Conservation (phyloP, 495 filamentous ascomycete species). For the Staphylotrichum tortipilum region DNA sequence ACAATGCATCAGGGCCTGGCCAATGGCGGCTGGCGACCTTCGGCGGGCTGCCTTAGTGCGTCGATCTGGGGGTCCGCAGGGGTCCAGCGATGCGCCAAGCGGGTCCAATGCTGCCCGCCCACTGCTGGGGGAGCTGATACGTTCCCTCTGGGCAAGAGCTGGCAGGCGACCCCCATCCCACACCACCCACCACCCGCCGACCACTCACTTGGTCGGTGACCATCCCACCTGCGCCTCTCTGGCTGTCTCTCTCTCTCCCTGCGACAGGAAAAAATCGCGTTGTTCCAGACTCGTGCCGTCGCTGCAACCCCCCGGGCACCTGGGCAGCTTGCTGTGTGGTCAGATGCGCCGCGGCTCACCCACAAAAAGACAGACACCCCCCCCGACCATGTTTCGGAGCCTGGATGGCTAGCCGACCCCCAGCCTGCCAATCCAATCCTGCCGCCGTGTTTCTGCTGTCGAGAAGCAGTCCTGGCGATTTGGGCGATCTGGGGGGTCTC, state of each 20-base stretch:
- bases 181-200: too few species aligned
- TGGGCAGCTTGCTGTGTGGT: conserved; percentile 1
- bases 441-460: too few species aligned
- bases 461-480: too few species aligned
- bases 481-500: too few species aligned
- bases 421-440: too few species aligned
- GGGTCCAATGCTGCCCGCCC: too few species aligned
- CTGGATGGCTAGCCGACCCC: conserved; percentile 4
- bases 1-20: neutral
- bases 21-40: neutral
- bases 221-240: too few species aligned
- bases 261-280: neutral
- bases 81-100: too few species aligned
- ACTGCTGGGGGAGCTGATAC: too few species aligned
- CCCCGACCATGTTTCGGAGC: conserved; percentile 12
- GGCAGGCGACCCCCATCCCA: too few species aligned
- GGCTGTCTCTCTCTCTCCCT: neutral
- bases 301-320: neutral
- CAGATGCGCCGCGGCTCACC: conserved; percentile 1
- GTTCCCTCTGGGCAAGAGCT: too few species aligned
- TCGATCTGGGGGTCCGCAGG: neutral
- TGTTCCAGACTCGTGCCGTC: conserved; percentile 1
- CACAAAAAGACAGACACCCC: neutral
- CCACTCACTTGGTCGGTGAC: too few species aligned
- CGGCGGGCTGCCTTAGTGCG: neutral